Percentiles rank a stretch among this genome's conserved stretches.
Conservation (phyloP, 371 early-diverging fungal species). For the Batrachochytrium dendrobatidis region DNA sequence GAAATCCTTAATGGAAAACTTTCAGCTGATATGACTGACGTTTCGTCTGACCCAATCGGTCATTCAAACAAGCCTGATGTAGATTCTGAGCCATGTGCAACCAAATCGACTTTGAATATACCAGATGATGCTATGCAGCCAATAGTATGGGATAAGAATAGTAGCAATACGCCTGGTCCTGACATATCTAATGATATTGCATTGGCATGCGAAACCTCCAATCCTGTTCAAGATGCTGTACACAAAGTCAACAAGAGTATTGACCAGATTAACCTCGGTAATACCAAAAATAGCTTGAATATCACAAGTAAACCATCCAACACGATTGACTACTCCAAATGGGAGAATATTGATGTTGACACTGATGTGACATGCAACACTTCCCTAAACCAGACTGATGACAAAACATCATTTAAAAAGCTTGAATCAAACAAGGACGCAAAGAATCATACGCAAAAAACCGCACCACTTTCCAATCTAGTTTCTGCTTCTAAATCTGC, state of each 20-base stretch:
- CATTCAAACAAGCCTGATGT: constrained; percentile 1
- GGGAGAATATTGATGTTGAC: not conserved
- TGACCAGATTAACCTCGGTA: too few relatives aligned
- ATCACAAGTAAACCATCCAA: not conserved
- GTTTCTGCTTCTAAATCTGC: too few relatives aligned
- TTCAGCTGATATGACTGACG: not conserved
- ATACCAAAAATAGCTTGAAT: too few relatives aligned
- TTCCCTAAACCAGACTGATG: not conserved
- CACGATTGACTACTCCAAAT: not conserved
- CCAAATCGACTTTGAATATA: not conserved
- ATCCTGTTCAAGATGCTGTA: too few relatives aligned
- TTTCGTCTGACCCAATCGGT: not conserved
- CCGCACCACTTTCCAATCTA: too few relatives aligned
- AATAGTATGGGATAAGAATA: too few relatives aligned
- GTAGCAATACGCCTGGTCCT: too few relatives aligned
- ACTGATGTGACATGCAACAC: not conserved
- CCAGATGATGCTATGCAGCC: too few relatives aligned
- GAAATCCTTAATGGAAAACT: not conserved
- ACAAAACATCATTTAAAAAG: not conserved
- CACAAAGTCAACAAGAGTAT: too few relatives aligned
- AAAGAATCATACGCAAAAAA: not conserved
- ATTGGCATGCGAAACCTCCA: too few relatives aligned
- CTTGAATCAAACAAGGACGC: not conserved
- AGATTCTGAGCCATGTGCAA: too few relatives aligned
- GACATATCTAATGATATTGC: too few relatives aligned